phyloP scores from a whole-genome alignment of 2,329 filamentous ascomycete species.

The Chaetoscypha palmicola region DNA sequence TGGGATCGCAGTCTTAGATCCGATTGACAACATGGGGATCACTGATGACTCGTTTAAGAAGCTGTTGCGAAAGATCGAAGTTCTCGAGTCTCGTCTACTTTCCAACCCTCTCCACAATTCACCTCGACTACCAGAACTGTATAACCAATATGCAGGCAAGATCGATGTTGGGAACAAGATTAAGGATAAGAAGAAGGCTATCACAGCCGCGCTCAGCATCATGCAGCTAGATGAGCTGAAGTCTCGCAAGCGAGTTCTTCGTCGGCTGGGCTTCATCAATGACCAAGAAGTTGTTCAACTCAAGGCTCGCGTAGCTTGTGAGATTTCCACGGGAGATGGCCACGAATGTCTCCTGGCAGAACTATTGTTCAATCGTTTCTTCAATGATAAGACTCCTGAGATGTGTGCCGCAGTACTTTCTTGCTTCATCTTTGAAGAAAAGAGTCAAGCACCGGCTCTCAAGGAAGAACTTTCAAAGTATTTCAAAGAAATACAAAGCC shows the following conservation, averaged over 20 bases:
- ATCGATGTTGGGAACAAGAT: constrained; percentile 69
- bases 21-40: constrained; percentile 94
- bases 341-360: constrained; percentile 92
- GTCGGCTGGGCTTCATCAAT: constrained; percentile 91
- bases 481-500: constrained; percentile 76
- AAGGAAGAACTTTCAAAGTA: constrained; percentile 83
- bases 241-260: constrained; percentile 87
- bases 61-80: constrained; percentile 89
- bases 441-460: constrained; percentile 69
- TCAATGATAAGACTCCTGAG: constrained; percentile 89
- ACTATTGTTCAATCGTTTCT: constrained; percentile 93
- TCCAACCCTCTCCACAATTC: constrained; percentile 90
- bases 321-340: constrained; percentile 76
- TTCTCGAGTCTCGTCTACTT: constrained; percentile 82
- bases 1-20: constrained; percentile 81
- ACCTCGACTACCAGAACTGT: constrained; percentile 73
- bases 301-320: constrained; percentile 94
- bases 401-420: constrained; percentile 79
- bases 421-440: constrained; percentile 97
- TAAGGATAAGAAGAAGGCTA: constrained; percentile 82
- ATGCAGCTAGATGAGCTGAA: constrained; percentile 95
- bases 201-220: constrained; percentile 76
- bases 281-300: constrained; percentile 92
- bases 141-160: constrained; percentile 81
- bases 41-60: constrained; percentile 90